These are phyloP conservation scores for Pleurotus citrinopileatus DNA, from an alignment of 768 basidiomycete species.

Conservation along the genomic window DNA sequence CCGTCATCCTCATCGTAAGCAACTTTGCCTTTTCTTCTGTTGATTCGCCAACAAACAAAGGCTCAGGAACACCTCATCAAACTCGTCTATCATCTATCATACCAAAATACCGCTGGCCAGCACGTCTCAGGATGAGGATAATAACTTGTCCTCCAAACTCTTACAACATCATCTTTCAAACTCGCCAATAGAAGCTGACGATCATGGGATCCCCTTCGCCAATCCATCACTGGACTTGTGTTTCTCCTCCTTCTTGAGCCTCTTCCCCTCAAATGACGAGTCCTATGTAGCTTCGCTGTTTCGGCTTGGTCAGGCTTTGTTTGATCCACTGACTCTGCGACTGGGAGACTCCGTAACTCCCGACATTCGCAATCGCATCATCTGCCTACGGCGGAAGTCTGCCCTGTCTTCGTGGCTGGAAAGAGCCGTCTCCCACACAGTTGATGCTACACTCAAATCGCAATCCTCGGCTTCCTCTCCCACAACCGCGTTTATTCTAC, in stretches of 20 bases:
- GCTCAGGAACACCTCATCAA: conserved; percentile 36
- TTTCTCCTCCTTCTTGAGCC: conserved; percentile 73
- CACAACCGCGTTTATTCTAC: conserved; percentile 64
- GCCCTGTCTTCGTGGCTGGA: conserved; percentile 86
- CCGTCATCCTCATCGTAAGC: conserved; percentile 55
- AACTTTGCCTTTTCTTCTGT: conserved; percentile 17
- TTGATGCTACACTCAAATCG: conserved; percentile 70
- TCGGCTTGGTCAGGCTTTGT: conserved; percentile 85
- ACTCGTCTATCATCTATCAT: conserved; percentile 56
- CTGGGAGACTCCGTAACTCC: conserved; percentile 52
- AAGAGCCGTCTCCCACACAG: conserved; percentile 60
- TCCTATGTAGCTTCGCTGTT: conserved; percentile 79
- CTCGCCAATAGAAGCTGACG: conserved; percentile 69
- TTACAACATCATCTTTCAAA: conserved; percentile 75
- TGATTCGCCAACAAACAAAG: conserved; percentile 18
- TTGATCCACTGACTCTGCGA: conserved; percentile 76
- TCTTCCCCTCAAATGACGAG: conserved; percentile 70
- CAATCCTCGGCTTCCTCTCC: conserved; percentile 42
- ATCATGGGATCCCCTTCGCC: conserved; percentile 68
- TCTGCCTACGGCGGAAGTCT: conserved; percentile 67
- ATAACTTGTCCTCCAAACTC: conserved; percentile 52
- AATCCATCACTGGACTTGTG: conserved; percentile 59
- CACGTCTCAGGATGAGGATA: conserved; percentile 26
- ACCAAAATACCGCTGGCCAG: conserved; percentile 44
- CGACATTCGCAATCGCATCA: conserved; percentile 61